A percentile compares a stretch with the other conserved stretches of the same genome.
Conservation (phyloP, 768 basidiomycete species). For the Podaxis mareebaensis region DNA sequence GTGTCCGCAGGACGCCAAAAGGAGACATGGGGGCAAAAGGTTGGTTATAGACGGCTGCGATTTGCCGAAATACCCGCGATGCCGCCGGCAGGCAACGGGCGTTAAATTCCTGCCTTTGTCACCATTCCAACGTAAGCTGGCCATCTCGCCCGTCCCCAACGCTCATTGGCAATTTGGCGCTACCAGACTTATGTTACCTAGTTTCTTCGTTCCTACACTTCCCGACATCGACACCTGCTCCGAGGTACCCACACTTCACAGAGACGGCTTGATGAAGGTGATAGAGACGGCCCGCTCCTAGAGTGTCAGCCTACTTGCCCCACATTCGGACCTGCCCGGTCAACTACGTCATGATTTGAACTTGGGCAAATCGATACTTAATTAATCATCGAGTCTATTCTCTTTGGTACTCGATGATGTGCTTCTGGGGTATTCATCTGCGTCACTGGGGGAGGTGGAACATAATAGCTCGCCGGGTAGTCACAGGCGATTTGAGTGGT, state of each 20-base stretch:
- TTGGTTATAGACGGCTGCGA: background rate
- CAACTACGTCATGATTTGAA: background rate
- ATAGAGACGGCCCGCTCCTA: background rate
- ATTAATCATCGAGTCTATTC: background rate
- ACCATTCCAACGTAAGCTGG: background rate
- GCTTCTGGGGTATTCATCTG: background rate
- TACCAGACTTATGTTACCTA: background rate
- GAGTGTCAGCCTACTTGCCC: background rate
- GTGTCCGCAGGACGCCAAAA: background rate
- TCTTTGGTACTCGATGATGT: conserved; percentile 1
- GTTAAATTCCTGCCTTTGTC: background rate
- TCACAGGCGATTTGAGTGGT: background rate
- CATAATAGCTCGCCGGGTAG: background rate
- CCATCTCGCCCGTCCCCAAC: background rate
- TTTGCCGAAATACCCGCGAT: background rate
- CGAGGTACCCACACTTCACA: background rate
- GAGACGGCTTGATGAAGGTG: background rate
- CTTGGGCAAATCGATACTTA: background rate
- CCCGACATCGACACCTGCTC: background rate
- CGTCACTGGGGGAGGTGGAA: background rate
- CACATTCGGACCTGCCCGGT: background rate
- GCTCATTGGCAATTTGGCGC: no score
- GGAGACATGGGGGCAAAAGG: background rate
- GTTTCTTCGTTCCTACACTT: background rate
- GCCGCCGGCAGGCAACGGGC: background rate